Evolutionary conservation across 2,329 filamentous ascomycete species (phyloP).

Genomic region (Scedosporium minutisporum): DNA sequence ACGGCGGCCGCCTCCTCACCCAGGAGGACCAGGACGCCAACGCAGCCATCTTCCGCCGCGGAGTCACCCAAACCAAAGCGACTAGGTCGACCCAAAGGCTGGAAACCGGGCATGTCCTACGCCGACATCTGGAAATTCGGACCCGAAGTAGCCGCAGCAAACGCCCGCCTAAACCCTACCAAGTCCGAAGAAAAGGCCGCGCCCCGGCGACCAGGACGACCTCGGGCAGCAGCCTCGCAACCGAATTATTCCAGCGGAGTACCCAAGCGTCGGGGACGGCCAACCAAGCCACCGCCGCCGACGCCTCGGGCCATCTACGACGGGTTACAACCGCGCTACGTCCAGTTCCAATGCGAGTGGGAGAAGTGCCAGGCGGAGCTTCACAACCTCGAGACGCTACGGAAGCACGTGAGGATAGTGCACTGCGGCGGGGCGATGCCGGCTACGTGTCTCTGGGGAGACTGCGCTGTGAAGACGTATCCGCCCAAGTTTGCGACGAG

Average conservation of each 20-base stretch:
- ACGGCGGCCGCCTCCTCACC: not conserved
- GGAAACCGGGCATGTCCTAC: constrained; percentile 21
- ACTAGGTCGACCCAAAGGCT: constrained; percentile 40
- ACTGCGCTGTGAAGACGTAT: constrained; percentile 21
- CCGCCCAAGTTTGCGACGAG: constrained; percentile 7
- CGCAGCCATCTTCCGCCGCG: not conserved
- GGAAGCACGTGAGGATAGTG: constrained; percentile 40
- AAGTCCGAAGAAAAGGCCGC: not conserved
- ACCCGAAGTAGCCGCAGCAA: not conserved
- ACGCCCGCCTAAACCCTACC: not conserved
- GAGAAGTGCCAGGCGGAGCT: constrained; percentile 47
- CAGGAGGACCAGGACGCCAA: not conserved
- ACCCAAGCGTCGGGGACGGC: not conserved
- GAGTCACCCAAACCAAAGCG: not conserved
- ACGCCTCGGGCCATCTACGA: constrained; percentile 32
- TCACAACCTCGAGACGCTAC: constrained; percentile 51
- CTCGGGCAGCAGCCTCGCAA: not conserved
- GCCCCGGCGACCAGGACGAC: not conserved
- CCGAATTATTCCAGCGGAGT: not conserved
- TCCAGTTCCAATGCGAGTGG: constrained; percentile 53
- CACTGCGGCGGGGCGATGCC: constrained; percentile 26
- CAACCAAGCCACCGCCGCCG: constrained; percentile 15
- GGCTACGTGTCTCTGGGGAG: constrained; percentile 28
- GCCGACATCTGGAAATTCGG: constrained; percentile 12
- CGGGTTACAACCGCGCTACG: constrained; percentile 31